These are phyloP conservation scores for Aphanomyces cochlioides DNA, from an alignment of 352 stramenopile species.

Conservation along the genomic window DNA sequence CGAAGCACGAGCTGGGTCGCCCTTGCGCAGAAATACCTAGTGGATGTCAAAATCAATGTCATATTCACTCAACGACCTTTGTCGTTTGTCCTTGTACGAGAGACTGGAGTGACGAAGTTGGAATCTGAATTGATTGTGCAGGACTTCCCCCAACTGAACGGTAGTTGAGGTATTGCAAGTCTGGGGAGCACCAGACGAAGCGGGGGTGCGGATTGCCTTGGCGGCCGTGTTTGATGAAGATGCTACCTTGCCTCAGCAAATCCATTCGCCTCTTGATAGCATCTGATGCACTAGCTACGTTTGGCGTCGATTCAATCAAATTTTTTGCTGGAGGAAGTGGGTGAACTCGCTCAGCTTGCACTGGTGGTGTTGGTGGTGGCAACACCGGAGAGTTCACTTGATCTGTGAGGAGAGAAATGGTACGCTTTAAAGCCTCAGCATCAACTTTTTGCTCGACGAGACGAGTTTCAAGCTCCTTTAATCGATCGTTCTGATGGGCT, in stretches of 20 bases:
- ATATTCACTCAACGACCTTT: neutral
- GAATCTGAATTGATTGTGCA: constrained; percentile 18
- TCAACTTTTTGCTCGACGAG: constrained; percentile 58
- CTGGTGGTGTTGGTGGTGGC: neutral
- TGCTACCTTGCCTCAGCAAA: constrained; percentile 57
- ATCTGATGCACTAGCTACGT: constrained; percentile 40
- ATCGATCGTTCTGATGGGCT: constrained; percentile 46
- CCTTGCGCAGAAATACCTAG: constrained; percentile 24
- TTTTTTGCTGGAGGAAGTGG: neutral
- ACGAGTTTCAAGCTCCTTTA: constrained; percentile 53
- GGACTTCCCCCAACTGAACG: constrained; percentile 45
- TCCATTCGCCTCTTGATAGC: constrained; percentile 65
- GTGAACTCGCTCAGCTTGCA: neutral
- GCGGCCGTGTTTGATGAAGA: constrained; percentile 79
- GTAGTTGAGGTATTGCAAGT: constrained; percentile 75
- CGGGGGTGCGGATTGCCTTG: constrained; percentile 70
- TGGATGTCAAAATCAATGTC: neutral
- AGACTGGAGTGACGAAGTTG: constrained; percentile 20
- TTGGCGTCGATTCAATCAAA: constrained; percentile 23
- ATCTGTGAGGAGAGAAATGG: constrained; percentile 41
- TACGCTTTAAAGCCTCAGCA: constrained; percentile 45
- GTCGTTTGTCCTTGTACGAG: constrained; percentile 8
- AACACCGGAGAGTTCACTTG: constrained; percentile 15
- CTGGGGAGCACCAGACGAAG: constrained; percentile 73
- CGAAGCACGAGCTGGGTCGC: constrained; percentile 7